A percentile compares a stretch with the other conserved stretches of the same genome.
These are phyloP conservation scores for Brettanomyces bruxellensis DNA, from an alignment of 805 yeast genomes.

Conservation along the genomic window DNA sequence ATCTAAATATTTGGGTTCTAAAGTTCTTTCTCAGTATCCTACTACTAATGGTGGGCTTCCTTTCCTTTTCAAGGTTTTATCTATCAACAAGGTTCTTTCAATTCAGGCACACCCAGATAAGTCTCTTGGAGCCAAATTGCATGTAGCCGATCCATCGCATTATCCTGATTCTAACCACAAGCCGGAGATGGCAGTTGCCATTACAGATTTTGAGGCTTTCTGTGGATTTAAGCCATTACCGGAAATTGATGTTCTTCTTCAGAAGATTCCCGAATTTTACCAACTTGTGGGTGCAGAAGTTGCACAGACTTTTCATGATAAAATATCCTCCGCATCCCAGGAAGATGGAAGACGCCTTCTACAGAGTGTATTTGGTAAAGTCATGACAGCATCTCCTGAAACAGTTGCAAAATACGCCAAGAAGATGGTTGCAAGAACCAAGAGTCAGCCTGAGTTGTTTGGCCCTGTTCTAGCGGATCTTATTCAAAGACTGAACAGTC, in stretches of 20 bases:
- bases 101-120: conserved; percentile 99
- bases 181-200: conserved; percentile 99
- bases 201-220: conserved; percentile 93
- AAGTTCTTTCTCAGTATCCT: conserved; percentile 58
- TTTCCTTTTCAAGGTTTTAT: conserved; percentile 86
- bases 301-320: conserved; percentile 49
- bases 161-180: conserved; percentile 98
- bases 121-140: conserved; percentile 65
- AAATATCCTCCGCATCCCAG: conserved; percentile 15
- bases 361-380: conserved; percentile 66
- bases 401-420: conserved; percentile 47
- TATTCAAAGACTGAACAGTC: conserved; percentile 68
- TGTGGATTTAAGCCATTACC: conserved; percentile 93
- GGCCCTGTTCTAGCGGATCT: conserved; percentile 56
- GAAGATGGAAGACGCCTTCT: conserved; percentile 40
- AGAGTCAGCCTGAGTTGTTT: conserved; percentile 49
- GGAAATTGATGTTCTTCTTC: conserved; percentile 61
- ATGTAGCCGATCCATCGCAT: conserved; percentile 76
- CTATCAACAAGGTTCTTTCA: conserved; percentile 85
- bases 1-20: conserved; percentile 44
- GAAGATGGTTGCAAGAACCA: conserved; percentile 59
- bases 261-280: conserved; percentile 67
- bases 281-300: conserved; percentile 59
- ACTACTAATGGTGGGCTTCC: conserved; percentile 62
- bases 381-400: conserved; percentile 77